Evolutionary conservation across 2,329 filamentous ascomycete species (phyloP), one percentile per base, ranked within the genome.

Genomic region (Paecilomyces sp.): DNA sequence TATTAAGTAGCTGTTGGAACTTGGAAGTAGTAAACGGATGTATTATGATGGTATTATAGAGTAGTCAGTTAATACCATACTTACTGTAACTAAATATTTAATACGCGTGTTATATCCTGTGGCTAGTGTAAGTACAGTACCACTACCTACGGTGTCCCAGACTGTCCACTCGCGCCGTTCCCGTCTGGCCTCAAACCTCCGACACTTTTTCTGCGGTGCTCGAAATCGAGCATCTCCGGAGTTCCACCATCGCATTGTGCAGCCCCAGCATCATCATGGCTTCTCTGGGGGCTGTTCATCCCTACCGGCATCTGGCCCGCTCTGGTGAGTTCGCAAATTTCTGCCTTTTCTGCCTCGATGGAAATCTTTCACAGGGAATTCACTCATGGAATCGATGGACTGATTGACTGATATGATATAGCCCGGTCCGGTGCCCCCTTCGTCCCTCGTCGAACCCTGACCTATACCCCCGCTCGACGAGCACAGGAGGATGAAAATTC

Each of bases 241-340:
- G 56, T 60, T 60, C 61, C 41, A 59, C 61, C 60, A 60, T 58
- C 57, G 58, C 63, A 54, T 41, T 64, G 63, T 59, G 59, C 56
- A 47, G 41, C 41, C 41, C 41, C 41, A 47, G 41, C n/a, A 6
- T 61, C 60, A 65, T 58, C 61, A 75, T 74, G 74, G 74, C 74
- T 66, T 70, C 73, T 68, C 72, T 76, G 67, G 73, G 70, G 63
- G 67, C 69, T 63, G 60, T 74, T 54, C 67, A 71, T 65, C 70
- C 69, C 22, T 74, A 71, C 60, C 71, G 74, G 65, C 74, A 73
- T 63, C 65, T 77, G 60, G 60, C 73, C 63, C 73, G 73, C 62
- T 66, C 74, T 62, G 72, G 75, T 77, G 68, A 52, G 65, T 62
- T 24, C 8, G 53, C 13, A 22, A 18, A 9, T 63, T n/a, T 8